Evolutionary conservation across 192 early-diverging fungal genomes (phyloP).

Genomic region (Nowakowskiella sp.): DNA sequence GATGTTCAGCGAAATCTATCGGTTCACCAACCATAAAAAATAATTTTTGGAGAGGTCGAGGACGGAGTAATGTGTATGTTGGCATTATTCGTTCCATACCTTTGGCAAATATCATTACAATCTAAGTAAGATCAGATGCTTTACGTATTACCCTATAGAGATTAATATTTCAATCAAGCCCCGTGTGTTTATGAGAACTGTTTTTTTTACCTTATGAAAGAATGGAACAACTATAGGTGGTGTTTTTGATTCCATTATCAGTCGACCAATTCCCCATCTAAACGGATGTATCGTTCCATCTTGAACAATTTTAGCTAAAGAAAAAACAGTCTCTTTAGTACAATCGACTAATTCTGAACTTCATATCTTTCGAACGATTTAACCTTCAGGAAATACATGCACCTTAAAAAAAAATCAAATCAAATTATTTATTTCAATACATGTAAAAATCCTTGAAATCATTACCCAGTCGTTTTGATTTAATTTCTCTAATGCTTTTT

Average conservation of each 20-base stretch:
- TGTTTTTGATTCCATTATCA: constrained; percentile 71
- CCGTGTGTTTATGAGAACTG: constrained; percentile 6
- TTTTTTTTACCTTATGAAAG: constrained; percentile 51
- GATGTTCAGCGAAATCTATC: constrained; percentile 56
- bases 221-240: constrained; percentile 66
- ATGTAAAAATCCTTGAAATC: background rate
- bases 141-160: constrained; percentile 17
- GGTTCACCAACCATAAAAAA: constrained; percentile 63
- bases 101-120: background rate
- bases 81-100: constrained; percentile 57
- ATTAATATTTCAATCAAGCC: background rate
- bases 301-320: constrained; percentile 15
- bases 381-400: constrained; percentile 84
- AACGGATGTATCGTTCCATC: constrained; percentile 47
- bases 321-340: background rate
- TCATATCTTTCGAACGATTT: constrained; percentile 62
- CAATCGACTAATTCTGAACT: too few species aligned
- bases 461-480: constrained; percentile 59
- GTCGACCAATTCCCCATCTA: constrained; percentile 80
- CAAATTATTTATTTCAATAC: background rate
- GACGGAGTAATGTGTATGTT: constrained; percentile 42
- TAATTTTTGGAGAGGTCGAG: constrained; percentile 45
- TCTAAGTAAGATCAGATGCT: constrained; percentile 21
- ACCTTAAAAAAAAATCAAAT: constrained; percentile 16
- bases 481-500: constrained; percentile 63